Percentiles rank a stretch among this genome's conserved stretches.
phyloP scores from a whole-genome alignment of 2,329 filamentous ascomycete species.

The Albophoma yamanashiensis region DNA sequence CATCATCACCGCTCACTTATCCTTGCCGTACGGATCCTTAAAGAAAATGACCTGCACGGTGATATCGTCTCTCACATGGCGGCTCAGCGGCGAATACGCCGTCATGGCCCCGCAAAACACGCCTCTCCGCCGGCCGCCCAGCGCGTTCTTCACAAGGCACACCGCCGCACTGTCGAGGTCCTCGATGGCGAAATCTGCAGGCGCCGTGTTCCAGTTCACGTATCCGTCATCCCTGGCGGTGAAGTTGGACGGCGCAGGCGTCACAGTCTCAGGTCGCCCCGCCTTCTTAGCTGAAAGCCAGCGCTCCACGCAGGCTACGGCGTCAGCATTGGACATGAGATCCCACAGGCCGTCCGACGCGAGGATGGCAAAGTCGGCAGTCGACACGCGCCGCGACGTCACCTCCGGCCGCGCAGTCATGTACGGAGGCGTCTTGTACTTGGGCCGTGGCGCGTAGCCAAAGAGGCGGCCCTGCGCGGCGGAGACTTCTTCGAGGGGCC shows the following conservation, averaged over 20 bases:
- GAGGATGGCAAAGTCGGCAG: constrained; percentile 49
- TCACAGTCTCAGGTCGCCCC: constrained; percentile 12
- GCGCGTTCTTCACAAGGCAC: constrained; percentile 69
- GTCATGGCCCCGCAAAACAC: constrained; percentile 65
- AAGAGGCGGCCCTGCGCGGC: constrained; percentile 32
- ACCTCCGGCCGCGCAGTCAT: constrained; percentile 57
- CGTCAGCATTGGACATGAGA: constrained; percentile 42
- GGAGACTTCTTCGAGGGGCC: constrained; percentile 34
- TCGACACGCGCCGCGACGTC: constrained; percentile 40
- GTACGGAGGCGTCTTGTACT: constrained; percentile 50
- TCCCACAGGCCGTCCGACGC: constrained; percentile 61
- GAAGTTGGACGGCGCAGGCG: constrained; percentile 6
- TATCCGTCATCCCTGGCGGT: constrained; percentile 10
- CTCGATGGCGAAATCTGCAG: constrained; percentile 59
- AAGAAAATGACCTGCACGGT: constrained; percentile 76
- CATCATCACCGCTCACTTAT: not conserved
- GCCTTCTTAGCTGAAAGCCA: constrained; percentile 33
- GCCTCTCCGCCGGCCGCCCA: constrained; percentile 65
- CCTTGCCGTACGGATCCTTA: constrained; percentile 5
- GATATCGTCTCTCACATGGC: constrained; percentile 59
- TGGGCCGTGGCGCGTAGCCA: constrained; percentile 31
- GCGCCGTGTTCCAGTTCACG: constrained; percentile 13
- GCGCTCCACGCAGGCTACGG: constrained; percentile 43
- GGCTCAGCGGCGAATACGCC: constrained; percentile 57
- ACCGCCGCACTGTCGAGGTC: constrained; percentile 69